These are phyloP conservation scores for Castanopsis chinensis DNA, from an alignment of 306 rosid species.

Conservation along the genomic window DNA sequence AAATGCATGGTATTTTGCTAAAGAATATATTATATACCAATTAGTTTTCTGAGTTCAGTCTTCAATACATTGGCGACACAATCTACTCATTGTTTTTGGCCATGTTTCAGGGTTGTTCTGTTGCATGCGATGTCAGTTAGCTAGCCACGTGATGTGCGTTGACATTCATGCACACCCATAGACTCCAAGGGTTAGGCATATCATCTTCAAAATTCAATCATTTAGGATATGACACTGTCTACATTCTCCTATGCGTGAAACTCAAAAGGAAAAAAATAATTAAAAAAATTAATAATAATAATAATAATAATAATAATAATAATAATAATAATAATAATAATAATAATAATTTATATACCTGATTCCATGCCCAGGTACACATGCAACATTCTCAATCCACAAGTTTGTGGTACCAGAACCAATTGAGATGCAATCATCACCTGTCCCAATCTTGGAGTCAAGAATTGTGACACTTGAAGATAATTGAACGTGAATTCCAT, in stretches of 20 bases:
- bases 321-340: too few relatives aligned
- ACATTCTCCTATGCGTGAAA: too few relatives aligned
- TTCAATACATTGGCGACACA: not conserved
- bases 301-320: too few relatives aligned
- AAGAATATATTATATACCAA: too few relatives aligned
- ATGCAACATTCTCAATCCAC: slow-evolving; percentile 55
- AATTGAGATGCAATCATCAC: slow-evolving; percentile 66
- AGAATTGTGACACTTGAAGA: slow-evolving; percentile 47
- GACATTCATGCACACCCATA: not conserved
- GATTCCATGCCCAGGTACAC: slow-evolving; percentile 71
- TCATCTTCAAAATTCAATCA: not conserved
- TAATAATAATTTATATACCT: slow-evolving; percentile 26
- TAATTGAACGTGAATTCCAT: slow-evolving; percentile 59
- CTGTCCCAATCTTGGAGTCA: slow-evolving; percentile 38
- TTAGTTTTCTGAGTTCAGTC: too few relatives aligned
- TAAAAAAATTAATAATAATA: too few relatives aligned
- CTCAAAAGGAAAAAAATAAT: too few relatives aligned
- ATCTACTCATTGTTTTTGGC: not conserved
- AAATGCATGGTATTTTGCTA: not conserved
- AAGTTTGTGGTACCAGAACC: slow-evolving; percentile 56
- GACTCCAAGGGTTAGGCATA: not conserved
- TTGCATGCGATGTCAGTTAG: not conserved
- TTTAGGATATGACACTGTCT: not conserved
- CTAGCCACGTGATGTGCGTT: not conserved
- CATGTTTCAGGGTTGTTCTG: slow-evolving; percentile 9